Base-by-base conservation (phyloP, 2,329 filamentous ascomycete species). In the Cytospora chrysosperma region DNA sequence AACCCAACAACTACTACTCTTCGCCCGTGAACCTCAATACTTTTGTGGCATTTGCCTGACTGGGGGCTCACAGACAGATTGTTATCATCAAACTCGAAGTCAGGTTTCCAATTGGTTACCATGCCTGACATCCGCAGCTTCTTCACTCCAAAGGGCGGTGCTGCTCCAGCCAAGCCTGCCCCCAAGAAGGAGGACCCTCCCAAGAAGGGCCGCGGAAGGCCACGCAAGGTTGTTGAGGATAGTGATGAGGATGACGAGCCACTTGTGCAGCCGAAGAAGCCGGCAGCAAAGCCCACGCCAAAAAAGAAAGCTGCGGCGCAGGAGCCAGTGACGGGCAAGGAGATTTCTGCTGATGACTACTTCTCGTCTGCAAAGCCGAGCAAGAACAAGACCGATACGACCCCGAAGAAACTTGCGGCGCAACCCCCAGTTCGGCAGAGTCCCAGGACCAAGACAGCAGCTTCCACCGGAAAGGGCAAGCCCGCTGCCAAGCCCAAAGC, bases 101-200 rank as follows among this genome's bases (percentile, higher is more conserved):
- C 32, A 47, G 27, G 32, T 15, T 21, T 6, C 21, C 40, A 43
- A 32, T 26, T 30, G n/a, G 12, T 50, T 30, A 65, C 70, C 52
- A 91, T 91, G 89, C 83, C 88, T 60, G 89, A 92, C 76, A 92
- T 92, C 68, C 81, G 89, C 70, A 88, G 78, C 72, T 92, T 92
- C 75, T 92, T 92, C 78, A 87, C 88, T 61, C 86, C 86, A 65
- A 88, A 88, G 71, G 80, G 81, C 26, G 75, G 79, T 61, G 76
- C 80, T 71, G 78, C 78, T 59, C 74, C 77, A 24, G 76, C 75
- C 65, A 71, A 76, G 61, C 65, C 76, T 76, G 67, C 71, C 71
- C 50, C 66, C 3, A 67, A 66, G 49, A 66, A 62, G 37, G 63
- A 65, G 32, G 64, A 63, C 21, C 61, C 62, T 49, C 50, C 53